Evolutionary conservation across 225 moss, liverwort and hornwort genomes (phyloP).

Genomic region (Bryoerythrophyllum caledonicum): DNA sequence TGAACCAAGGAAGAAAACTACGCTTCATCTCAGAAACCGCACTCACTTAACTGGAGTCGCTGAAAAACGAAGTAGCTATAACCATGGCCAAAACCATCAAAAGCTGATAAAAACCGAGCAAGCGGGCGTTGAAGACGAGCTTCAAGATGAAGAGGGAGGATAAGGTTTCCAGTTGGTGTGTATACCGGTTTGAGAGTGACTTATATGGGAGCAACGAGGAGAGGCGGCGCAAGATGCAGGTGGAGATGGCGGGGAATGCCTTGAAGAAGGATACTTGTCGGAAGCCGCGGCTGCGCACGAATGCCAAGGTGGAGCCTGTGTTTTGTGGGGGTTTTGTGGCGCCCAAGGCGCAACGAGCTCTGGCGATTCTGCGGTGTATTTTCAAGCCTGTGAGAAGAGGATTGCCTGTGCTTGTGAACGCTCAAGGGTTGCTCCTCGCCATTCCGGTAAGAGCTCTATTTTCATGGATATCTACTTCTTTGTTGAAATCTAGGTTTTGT

Average conservation of each 20-base stretch:
- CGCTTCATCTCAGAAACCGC: constrained; percentile 62
- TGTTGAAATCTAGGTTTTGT: too few species aligned
- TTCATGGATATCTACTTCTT: too few species aligned
- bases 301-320: constrained; percentile 15
- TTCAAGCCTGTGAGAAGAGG: constrained; percentile 76
- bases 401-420: constrained; percentile 71
- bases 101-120: constrained; percentile 24
- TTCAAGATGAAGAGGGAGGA: constrained; percentile 34
- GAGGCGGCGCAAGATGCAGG: constrained; percentile 27
- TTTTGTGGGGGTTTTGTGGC: constrained; percentile 49
- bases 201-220: constrained; percentile 38
- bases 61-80: constrained; percentile 53
- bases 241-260: constrained; percentile 25
- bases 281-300: constrained; percentile 31
- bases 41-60: constrained; percentile 41
- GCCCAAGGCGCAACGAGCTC: constrained; percentile 60
- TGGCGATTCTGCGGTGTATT: constrained; percentile 58
- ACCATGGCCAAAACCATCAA: constrained; percentile 56
- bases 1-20: constrained; percentile 61
- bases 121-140: constrained; percentile 29
- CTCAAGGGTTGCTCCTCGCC: constrained; percentile 78
- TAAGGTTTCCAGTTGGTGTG: constrained; percentile 44
- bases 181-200: constrained; percentile 47
- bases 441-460: constrained; percentile 56
- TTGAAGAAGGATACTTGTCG: constrained; percentile 37